These are phyloP conservation scores for Phoma herbarum DNA, from an alignment of 2,329 filamentous ascomycete species.

Conservation along the genomic window DNA sequence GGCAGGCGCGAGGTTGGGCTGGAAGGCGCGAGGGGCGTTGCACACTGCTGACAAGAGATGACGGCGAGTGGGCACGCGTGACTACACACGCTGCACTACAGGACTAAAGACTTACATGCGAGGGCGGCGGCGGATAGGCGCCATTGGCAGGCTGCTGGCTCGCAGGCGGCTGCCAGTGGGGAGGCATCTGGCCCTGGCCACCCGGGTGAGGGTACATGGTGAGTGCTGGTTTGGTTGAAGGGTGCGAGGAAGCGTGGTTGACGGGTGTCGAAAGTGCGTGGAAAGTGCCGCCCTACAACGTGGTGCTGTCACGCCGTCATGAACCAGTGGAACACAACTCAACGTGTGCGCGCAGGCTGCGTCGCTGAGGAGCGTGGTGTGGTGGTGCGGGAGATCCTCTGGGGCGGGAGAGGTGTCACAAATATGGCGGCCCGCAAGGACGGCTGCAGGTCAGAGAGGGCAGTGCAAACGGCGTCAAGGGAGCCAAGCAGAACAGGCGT, in stretches of 20 bases:
- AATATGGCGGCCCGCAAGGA: constrained; percentile 42
- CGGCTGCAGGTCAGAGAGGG: constrained; percentile 44
- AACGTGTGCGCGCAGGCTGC: constrained; percentile 16
- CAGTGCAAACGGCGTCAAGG: constrained; percentile 20
- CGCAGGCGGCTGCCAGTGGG: constrained; percentile 50
- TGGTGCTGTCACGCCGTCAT: constrained; percentile 42
- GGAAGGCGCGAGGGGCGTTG: constrained; percentile 11
- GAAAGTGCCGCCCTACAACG: constrained; percentile 29
- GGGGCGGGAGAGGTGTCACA: constrained; percentile 45
- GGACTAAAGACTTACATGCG: constrained; percentile 47
- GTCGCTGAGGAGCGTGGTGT: constrained; percentile 23
- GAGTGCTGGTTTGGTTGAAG: constrained; percentile 1
- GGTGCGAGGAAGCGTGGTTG: constrained; percentile 8
- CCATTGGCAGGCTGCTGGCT: constrained; percentile 46
- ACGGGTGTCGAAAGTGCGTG: constrained; percentile 12
- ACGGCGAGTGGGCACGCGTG: background rate
- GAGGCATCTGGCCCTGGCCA: constrained; percentile 50
- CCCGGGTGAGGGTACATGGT: constrained; percentile 49
- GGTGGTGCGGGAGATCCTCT: constrained; percentile 35
- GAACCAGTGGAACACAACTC: constrained; percentile 31
- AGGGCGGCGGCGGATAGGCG: constrained; percentile 45
- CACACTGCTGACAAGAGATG: constrained; percentile 11
- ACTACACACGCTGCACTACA: constrained; percentile 4
- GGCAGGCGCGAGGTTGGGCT: constrained; percentile 10
- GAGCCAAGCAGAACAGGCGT: constrained; percentile 12